These are phyloP conservation scores for Fraxinus albicans DNA, from an alignment of 305 asterid genomes.

Conservation along the genomic window DNA sequence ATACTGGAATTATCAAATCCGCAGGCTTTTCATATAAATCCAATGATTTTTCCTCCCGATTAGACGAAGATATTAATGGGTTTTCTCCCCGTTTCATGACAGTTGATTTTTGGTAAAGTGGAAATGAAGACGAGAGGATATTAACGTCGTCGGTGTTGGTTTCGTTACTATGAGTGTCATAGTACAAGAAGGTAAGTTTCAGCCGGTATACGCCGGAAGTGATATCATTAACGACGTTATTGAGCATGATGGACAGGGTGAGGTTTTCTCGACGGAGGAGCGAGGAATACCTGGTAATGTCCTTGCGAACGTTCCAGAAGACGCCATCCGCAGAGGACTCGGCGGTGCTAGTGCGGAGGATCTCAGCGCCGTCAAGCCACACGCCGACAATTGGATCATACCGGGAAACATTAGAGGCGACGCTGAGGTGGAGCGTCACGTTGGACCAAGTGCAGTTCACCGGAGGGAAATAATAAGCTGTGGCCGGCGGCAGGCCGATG, in stretches of 20 bases:
- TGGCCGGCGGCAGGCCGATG: conserved; percentile 49
- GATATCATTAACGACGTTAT: conserved; percentile 63
- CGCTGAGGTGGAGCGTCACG: conserved; percentile 55
- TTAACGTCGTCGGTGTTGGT: neutral
- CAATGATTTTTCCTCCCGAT: conserved; percentile 12
- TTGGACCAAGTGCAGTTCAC: conserved; percentile 61
- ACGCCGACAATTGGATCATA: conserved; percentile 74
- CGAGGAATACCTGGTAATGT: conserved; percentile 38
- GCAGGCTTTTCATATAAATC: conserved; percentile 54
- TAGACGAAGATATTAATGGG: neutral
- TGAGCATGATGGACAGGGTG: conserved; percentile 69
- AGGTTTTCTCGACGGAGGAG: conserved; percentile 49
- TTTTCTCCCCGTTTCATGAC: too few species aligned
- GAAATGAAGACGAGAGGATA: conserved; percentile 1
- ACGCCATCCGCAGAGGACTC: conserved; percentile 45
- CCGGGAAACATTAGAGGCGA: conserved; percentile 56
- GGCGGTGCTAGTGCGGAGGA: conserved; percentile 85
- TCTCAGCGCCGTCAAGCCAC: conserved; percentile 73
- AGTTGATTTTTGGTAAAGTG: conserved; percentile 13
- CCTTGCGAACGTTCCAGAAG: too few species aligned
- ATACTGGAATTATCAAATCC: conserved; percentile 66
- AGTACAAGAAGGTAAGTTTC: conserved; percentile 57
- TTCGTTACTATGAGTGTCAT: conserved; percentile 16
- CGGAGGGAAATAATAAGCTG: conserved; percentile 58
- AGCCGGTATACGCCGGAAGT: conserved; percentile 57